These are phyloP conservation scores for Salvia hispanica DNA, from an alignment of 257 asterid species.

Conservation along the genomic window DNA sequence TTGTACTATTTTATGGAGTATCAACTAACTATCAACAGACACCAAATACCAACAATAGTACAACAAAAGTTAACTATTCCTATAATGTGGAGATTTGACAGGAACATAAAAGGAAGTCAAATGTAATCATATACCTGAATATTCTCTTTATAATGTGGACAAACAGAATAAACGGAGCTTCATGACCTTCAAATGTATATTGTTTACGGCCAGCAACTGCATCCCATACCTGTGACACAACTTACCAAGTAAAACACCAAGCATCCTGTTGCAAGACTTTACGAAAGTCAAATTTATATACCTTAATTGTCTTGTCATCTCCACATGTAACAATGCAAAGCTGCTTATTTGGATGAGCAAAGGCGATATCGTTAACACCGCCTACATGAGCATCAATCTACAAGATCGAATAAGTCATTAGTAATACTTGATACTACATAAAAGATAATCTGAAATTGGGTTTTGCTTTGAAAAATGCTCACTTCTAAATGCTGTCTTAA, in stretches of 20 bases:
- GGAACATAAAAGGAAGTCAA: slow-evolving; percentile 13
- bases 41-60: not conserved
- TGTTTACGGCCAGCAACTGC: slow-evolving; percentile 72
- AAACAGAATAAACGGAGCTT: slow-evolving; percentile 90
- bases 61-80: no score
- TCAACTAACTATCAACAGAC: not conserved
- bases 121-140: slow-evolving; percentile 59
- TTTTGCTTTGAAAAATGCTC: slow-evolving; percentile 27
- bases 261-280: slow-evolving; percentile 42
- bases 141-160: slow-evolving; percentile 86
- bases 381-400: slow-evolving; percentile 94
- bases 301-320: slow-evolving; percentile 92
- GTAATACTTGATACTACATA: slow-evolving; percentile 14
- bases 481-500: slow-evolving; percentile 89
- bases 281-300: slow-evolving; percentile 29
- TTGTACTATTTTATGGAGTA: not conserved
- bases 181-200: slow-evolving; percentile 88
- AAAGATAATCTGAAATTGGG: slow-evolving; percentile 15
- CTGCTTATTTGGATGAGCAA: slow-evolving; percentile 91
- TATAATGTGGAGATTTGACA: slow-evolving; percentile 16
- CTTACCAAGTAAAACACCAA: slow-evolving; percentile 32
- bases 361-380: slow-evolving; percentile 91
- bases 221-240: slow-evolving; percentile 78
- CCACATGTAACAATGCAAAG: slow-evolving; percentile 91
- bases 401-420: slow-evolving; percentile 34